phyloP scores from a whole-genome alignment of 768 basidiomycete genomes.

The Ramaria sp. region DNA sequence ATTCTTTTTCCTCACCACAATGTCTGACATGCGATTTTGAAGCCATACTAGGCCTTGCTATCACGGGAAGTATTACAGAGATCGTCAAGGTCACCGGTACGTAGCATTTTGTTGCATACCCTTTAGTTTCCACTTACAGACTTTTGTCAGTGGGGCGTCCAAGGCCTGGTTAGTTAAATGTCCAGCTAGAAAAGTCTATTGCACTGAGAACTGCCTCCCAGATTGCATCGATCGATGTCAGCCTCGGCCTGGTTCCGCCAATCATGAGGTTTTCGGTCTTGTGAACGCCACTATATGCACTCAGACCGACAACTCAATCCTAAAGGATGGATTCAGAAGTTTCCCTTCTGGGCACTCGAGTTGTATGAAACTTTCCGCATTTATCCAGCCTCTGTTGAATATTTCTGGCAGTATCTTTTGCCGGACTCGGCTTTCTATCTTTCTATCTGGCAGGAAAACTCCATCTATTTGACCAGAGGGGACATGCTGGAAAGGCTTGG shows the following conservation, averaged over 20 bases:
- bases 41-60: slow-evolving; percentile 65
- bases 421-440: slow-evolving; percentile 81
- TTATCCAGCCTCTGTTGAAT: neutral
- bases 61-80: slow-evolving; percentile 78
- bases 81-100: slow-evolving; percentile 60
- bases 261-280: slow-evolving; percentile 48
- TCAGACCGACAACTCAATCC: slow-evolving; percentile 41
- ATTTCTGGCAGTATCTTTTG: slow-evolving; percentile 64
- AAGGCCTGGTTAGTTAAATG: slow-evolving; percentile 50
- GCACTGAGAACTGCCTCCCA: slow-evolving; percentile 13
- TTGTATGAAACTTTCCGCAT: slow-evolving; percentile 34
- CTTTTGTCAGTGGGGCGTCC: slow-evolving; percentile 67
- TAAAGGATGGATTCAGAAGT: slow-evolving; percentile 83
- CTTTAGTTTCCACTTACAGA: neutral
- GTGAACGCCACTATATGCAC: slow-evolving; percentile 74
- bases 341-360: slow-evolving; percentile 91
- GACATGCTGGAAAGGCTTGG: slow-evolving; percentile 43
- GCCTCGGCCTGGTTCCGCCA: slow-evolving; percentile 57
- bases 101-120: neutral
- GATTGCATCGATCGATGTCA: slow-evolving; percentile 66
- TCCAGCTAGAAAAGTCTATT: neutral
- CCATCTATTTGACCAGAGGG: slow-evolving; percentile 77
- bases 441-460: slow-evolving; percentile 89
- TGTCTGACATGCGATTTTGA: neutral
- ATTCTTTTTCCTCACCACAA: neutral